phyloP scores from a whole-genome alignment of 169 alveolate genomes.

The Eimeria maxima region DNA sequence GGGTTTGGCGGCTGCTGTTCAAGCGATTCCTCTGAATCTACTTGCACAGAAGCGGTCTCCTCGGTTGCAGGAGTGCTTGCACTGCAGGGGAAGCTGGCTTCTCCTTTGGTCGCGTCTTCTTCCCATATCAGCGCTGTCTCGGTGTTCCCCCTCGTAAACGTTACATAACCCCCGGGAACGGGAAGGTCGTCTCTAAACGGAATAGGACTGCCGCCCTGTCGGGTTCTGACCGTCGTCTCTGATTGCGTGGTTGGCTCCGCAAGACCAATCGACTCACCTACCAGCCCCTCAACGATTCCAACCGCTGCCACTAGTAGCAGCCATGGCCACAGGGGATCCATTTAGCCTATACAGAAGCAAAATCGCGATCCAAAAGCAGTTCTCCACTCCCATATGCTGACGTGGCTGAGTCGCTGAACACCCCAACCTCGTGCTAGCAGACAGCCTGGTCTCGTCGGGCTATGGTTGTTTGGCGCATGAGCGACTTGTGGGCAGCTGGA shows the following conservation, averaged over 20 bases:
- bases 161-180: not conserved
- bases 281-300: slow-evolving; percentile 13
- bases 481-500: not conserved
- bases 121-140: slow-evolving; percentile 35
- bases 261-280: slow-evolving; percentile 55
- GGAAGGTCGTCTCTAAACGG: not conserved
- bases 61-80: slow-evolving; percentile 20
- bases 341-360: not conserved
- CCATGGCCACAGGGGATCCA: slow-evolving; percentile 22
- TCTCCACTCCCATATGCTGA: not conserved
- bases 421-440: slow-evolving; percentile 18
- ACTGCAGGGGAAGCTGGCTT: slow-evolving; percentile 6
- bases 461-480: not conserved
- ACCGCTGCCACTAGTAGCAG: slow-evolving; percentile 36
- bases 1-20: not conserved
- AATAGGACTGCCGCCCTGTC: not conserved
- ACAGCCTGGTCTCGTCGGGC: not conserved
- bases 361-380: not conserved
- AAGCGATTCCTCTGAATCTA: not conserved
- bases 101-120: not conserved
- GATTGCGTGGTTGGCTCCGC: not conserved
- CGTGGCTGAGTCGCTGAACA: not conserved
- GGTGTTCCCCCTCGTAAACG: not conserved
- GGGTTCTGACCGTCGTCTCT: slow-evolving; percentile 4
- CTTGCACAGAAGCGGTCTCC: slow-evolving; percentile 8